Evolutionary conservation across 352 stramenopile species (phyloP), one percentile per base, ranked within the genome.

Genomic region (Phytophthora rubi): DNA sequence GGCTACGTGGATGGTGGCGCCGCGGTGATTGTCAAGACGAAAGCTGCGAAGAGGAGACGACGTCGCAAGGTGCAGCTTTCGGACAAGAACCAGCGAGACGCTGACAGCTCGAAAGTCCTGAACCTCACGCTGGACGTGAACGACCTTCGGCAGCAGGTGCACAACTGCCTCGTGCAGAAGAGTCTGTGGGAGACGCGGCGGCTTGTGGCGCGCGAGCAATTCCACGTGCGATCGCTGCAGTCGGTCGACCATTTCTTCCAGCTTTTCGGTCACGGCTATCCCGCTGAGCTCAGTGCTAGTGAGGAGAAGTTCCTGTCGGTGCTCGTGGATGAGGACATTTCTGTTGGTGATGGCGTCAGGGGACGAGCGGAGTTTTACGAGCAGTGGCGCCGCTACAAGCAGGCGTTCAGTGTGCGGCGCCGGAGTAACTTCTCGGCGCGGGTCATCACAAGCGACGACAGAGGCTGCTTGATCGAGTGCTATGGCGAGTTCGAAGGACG

Each of bases 301-400:
- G 66, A 81, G 28, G 13, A 68, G 9, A 66, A 23, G 10, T 83
- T 77, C 60, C 54, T 86, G 28, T 16, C 30, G 0, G 32, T 49
- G 12, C 37, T 70, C 12, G 18, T 83, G 28, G 70, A 73, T n/a
- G 18, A 65, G 12, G 49, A 82, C 16, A 48, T 85, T 28, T 21
- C 23, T 12, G 62, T 83, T 18, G 71, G 62, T 1, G 59, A 63
- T 13, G 45, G 54, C 21, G 42, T 66, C n/a, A 47, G 6, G 12
- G 77, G 75, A 1, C n/a, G 63, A 33, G 47, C 42, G 0, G 52
- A 68, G 5, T 79, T 89, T 30, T 71, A 81, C 18, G 75, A 84
- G 49, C 79, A 86, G 58, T 84, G 81, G 81, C 63, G 54, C 3
- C 67, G 70, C 37, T 86, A 85, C 71, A 86, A 81, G 61, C 47